Base-by-base conservation (phyloP, 108 stramenopile species). In the Fragilaria crotonensis region DNA sequence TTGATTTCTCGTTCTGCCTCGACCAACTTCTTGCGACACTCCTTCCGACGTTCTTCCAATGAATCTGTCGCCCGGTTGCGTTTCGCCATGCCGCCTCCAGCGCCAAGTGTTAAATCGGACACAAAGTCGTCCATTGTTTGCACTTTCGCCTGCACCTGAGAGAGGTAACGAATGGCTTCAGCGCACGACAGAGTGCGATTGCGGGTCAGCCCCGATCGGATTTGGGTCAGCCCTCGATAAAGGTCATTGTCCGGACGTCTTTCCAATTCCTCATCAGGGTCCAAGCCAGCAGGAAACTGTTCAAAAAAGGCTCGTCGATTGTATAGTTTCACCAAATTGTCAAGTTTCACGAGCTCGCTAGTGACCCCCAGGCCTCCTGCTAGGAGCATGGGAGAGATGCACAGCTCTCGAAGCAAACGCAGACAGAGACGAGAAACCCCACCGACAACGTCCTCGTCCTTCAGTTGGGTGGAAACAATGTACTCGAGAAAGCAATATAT, bases 401-500 rank as follows among this genome's bases (percentile, higher is more conserved):
- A 68, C 18, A 68, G 26, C 27, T 68, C 67, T 14, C 73, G 50
- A 1, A 72, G 60, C 53, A 72, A 31, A 2, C 66, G 60, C 17
- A 72, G 48, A 48, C 68, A 69, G 19, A 56, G 45, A 63, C 62
- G 19, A 46, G 33, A 19, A 62, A 49, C 33, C 50, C 22, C 21
- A 56, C 19, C 19, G 21, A 29, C 33, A 19, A 30, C 19, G 1
- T 56, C 36, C 19, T 21, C 64, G 20, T 60, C 33, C 23, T 64
- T 55, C n/a, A 74, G 47, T 25, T 62, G 52, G 28, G 45, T 28
- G 5, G 60, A 57, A 36, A 76, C 67, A 33, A 82, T 46, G 25
- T 41, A 68, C 57, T 86, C 84, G 19, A 86, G 23, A 26, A 60
- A 86, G 64, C 66, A 75, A 41, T 86, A 86, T 9, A 81, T 21